These are phyloP conservation scores for Cryptococcus maquisensis DNA, from an alignment of 1,284 basidiomycete genomes.

Conservation along the genomic window DNA sequence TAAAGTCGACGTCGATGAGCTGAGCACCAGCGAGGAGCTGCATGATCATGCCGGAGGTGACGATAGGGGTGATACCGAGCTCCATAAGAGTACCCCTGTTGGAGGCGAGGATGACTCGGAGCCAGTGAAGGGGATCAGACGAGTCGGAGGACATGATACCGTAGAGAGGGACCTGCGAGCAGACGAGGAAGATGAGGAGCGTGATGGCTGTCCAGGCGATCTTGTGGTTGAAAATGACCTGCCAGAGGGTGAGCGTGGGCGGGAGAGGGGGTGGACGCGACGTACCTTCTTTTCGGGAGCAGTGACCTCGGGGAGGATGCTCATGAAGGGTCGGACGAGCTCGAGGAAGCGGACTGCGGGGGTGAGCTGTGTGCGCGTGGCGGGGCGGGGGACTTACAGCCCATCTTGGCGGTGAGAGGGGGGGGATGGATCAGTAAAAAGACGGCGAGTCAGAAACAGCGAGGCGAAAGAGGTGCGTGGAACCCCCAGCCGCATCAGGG, in stretches of 20 bases:
- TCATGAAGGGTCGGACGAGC: slow-evolving; percentile 91
- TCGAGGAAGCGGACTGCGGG: slow-evolving; percentile 82
- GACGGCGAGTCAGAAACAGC: slow-evolving; percentile 1
- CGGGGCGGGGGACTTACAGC: slow-evolving; percentile 17
- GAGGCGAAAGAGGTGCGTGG: neutral
- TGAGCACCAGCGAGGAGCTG: slow-evolving; percentile 96
- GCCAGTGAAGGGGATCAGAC: slow-evolving; percentile 98
- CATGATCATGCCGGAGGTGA: slow-evolving; percentile 99
- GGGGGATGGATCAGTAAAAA: slow-evolving; percentile 4
- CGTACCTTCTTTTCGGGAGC: slow-evolving; percentile 94
- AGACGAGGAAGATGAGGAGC: slow-evolving; percentile 94
- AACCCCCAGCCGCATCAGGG: neutral
- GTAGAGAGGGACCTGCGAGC: slow-evolving; percentile 93
- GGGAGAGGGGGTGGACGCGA: slow-evolving; percentile 47
- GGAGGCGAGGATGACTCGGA: slow-evolving; percentile 97
- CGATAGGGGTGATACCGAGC: slow-evolving; percentile 94
- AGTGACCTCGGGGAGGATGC: slow-evolving; percentile 88
- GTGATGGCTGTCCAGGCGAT: slow-evolving; percentile 95
- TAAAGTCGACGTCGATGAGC: slow-evolving; percentile 95
- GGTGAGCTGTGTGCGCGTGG: neutral
- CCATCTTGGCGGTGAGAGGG: slow-evolving; percentile 30
- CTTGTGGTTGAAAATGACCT: slow-evolving; percentile 94
- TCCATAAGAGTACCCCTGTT: slow-evolving; percentile 99
- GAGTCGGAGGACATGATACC: slow-evolving; percentile 98
- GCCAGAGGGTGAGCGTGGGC: slow-evolving; percentile 53